phyloP scores from a whole-genome alignment of 1,139 yeast genomes.

The Pichia kudriavzevii region DNA sequence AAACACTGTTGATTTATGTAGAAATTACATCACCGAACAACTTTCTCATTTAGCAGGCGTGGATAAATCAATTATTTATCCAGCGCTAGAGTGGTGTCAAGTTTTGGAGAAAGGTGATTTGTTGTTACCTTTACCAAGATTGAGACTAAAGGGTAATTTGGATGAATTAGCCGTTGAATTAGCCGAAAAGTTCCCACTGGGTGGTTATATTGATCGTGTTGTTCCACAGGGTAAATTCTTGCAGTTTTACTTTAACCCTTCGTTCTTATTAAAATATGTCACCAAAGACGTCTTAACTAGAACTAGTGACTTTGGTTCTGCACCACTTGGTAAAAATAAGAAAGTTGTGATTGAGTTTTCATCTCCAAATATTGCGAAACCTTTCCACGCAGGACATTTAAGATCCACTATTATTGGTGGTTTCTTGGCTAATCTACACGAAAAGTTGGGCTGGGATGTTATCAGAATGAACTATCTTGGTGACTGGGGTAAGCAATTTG shows the following conservation, averaged over 20 bases:
- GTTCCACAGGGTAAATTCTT: conserved; percentile 85
- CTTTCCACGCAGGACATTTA: conserved; percentile 98
- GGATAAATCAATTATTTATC: conserved; percentile 59
- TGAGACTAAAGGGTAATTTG: conserved; percentile 76
- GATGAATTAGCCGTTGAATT: conserved; percentile 72
- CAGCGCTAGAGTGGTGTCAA: conserved; percentile 83
- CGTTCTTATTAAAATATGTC: conserved; percentile 58
- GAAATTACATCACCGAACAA: conserved; percentile 82
- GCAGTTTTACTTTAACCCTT: conserved; percentile 76
- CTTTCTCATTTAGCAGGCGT: conserved; percentile 68
- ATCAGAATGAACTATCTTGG: conserved; percentile 89
- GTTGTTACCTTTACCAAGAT: conserved; percentile 85
- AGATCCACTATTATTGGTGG: conserved; percentile 98
- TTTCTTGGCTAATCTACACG: conserved; percentile 84
- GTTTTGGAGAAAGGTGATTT: conserved; percentile 90
- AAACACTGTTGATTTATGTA: conserved; percentile 74
- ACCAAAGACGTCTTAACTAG: conserved; percentile 64
- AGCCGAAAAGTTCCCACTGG: conserved; percentile 62
- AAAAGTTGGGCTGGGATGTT: conserved; percentile 86
- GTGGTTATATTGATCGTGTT: conserved; percentile 60
- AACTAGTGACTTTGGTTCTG: conserved; percentile 58
- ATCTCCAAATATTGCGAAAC: conserved; percentile 97
- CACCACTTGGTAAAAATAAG: conserved; percentile 70
- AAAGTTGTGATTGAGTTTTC: conserved; percentile 81
- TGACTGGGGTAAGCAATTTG: conserved; percentile 99